These are phyloP conservation scores for Meyerozyma elateridarum DNA, from an alignment of 1,139 yeast species.

Conservation along the genomic window DNA sequence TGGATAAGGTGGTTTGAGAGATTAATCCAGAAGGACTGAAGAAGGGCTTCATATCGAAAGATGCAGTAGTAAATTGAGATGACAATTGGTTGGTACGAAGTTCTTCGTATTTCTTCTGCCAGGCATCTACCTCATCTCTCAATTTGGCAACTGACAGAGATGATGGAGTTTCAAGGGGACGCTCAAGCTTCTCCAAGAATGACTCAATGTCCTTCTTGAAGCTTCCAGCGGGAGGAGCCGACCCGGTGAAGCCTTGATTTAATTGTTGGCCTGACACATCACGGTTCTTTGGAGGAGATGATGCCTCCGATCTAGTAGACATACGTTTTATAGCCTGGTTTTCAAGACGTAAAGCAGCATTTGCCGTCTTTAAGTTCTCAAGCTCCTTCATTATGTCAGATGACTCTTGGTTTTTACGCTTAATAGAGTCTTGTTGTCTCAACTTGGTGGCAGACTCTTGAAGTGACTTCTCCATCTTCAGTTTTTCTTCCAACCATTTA, in stretches of 20 bases:
- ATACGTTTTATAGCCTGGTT: slow-evolving; percentile 31
- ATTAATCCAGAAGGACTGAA: slow-evolving; percentile 40
- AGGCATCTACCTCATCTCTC: slow-evolving; percentile 28
- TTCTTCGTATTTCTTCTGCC: slow-evolving; percentile 47
- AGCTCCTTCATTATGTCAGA: slow-evolving; percentile 10
- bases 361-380: slow-evolving; percentile 21
- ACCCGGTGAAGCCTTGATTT: slow-evolving; percentile 1
- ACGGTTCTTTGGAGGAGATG: slow-evolving; percentile 13
- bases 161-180: slow-evolving; percentile 20
- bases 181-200: slow-evolving; percentile 28
- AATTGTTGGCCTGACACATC: slow-evolving; percentile 4
- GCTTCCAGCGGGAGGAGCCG: slow-evolving; percentile 7
- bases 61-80: slow-evolving; percentile 19
- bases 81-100: slow-evolving; percentile 29
- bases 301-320: slow-evolving; percentile 12
- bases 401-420: background rate
- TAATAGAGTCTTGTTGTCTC: background rate
- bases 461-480: slow-evolving; percentile 5
- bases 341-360: slow-evolving; percentile 37
- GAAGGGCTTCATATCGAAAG: slow-evolving; percentile 23
- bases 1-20: slow-evolving; percentile 40
- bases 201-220: slow-evolving; percentile 18
- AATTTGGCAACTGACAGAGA: slow-evolving; percentile 20
- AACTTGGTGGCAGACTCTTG: slow-evolving; percentile 4
- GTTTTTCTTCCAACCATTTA: slow-evolving; percentile 8